Evolutionary conservation across 257 asterid genomes (phyloP).

Genomic region (Forsythia viridissima): DNA sequence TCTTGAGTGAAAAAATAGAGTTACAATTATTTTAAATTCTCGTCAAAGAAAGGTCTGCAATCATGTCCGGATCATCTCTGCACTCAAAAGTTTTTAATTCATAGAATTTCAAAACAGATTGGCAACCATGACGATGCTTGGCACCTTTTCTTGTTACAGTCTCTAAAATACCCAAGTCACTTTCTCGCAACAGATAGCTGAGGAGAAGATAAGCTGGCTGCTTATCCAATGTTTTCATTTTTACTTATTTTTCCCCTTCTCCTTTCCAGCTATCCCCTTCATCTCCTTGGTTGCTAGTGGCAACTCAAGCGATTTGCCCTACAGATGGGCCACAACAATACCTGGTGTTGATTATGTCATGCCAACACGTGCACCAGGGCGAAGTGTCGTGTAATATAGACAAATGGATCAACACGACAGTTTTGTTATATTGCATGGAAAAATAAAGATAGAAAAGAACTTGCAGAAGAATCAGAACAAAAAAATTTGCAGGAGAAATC

Average conservation of each 20-base stretch:
- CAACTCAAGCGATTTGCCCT: not conserved
- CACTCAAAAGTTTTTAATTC: not conserved
- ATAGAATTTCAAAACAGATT: not conserved
- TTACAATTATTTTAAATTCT: not conserved
- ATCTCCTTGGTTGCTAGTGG: not conserved
- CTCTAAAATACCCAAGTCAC: not conserved
- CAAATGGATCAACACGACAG: not conserved
- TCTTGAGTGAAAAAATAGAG: not conserved
- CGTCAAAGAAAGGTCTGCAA: not conserved
- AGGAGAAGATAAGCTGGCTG: not conserved
- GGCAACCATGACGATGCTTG: not conserved
- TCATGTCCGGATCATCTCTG: not conserved
- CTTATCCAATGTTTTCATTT: not conserved
- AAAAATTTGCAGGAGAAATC: not conserved
- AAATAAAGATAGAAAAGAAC: not conserved
- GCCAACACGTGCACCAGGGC: not conserved
- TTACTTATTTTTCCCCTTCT: not conserved
- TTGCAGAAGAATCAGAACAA: not conserved
- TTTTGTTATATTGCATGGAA: not conserved
- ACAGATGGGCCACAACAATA: not conserved
- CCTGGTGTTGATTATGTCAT: not conserved
- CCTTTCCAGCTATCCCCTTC: conserved; percentile 1
- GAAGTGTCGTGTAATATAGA: not conserved
- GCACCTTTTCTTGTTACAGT: not conserved
- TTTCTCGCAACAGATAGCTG: not conserved